A percentile compares a stretch with the other conserved stretches of the same genome.
Conservation (phyloP, 371 early-diverging fungal species). For the Mortierella sp. region DNA sequence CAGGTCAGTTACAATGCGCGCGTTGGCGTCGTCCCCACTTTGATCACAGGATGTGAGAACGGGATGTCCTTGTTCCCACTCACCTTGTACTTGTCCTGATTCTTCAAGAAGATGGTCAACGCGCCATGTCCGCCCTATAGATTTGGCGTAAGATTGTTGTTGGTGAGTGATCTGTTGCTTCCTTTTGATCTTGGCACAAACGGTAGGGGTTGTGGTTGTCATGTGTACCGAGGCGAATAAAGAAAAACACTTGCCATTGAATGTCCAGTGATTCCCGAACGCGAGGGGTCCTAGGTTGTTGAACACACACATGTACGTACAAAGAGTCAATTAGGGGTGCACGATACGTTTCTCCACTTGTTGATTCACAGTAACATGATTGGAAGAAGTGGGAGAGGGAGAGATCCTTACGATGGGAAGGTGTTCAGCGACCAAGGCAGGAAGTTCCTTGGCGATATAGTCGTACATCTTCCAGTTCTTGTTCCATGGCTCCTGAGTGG, state of each 20-base stretch:
- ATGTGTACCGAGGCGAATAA: not conserved
- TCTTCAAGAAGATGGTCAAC: conserved; percentile 75
- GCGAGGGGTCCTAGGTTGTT: conserved; percentile 61
- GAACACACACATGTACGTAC: no score
- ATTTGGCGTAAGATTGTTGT: not conserved
- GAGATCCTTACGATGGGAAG: conserved; percentile 68
- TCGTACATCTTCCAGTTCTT: conserved; percentile 87
- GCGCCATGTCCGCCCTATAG: conserved; percentile 92
- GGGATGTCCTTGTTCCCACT: not conserved
- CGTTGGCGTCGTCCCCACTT: no score
- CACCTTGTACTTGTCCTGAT: conserved; percentile 72
- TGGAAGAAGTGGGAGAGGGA: not conserved
- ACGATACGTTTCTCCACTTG: no score
- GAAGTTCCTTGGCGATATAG: conserved; percentile 82
- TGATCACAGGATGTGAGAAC: not conserved
- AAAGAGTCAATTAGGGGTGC: no score
- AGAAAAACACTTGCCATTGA: conserved; percentile 68
- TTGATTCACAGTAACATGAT: no score
- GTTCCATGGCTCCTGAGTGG: conserved; percentile 77
- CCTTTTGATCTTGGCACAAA: no score
- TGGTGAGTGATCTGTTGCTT: no score
- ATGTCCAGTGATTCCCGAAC: conserved; percentile 83
- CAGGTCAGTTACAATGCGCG: no score
- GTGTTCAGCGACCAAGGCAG: conserved; percentile 61
- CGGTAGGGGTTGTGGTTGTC: no score